phyloP scores from a whole-genome alignment of 2,329 filamentous ascomycete species.

The Paracoccidioides brasiliensis region DNA sequence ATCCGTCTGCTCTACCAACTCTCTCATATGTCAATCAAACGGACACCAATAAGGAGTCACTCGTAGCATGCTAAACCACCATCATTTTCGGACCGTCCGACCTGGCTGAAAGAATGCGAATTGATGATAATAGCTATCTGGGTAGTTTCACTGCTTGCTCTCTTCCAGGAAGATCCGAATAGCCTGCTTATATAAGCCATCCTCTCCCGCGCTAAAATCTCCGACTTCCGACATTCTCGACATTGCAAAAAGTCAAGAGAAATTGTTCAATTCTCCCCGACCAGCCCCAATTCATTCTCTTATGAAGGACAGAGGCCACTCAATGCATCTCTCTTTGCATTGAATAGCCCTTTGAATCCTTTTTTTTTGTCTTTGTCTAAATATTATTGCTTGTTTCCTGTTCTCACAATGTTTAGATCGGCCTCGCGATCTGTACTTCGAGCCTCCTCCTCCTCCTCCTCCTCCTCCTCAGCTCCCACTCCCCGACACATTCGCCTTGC shows the following conservation, averaged over 20 bases:
- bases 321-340: not conserved
- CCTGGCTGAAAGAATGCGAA: too few species aligned
- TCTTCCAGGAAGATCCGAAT: too few species aligned
- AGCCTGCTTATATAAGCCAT: not conserved
- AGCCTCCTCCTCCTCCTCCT: not conserved
- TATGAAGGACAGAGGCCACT: not conserved
- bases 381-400: not conserved
- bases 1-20: too few species aligned
- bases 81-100: too few species aligned
- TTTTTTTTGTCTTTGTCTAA: not conserved
- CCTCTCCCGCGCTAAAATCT: not conserved
- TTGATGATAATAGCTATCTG: too few species aligned
- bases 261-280: not conserved
- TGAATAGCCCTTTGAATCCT: not conserved
- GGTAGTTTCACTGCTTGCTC: too few species aligned
- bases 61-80: too few species aligned
- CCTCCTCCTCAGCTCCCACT: not conserved
- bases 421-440: slow-evolving; percentile 12
- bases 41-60: too few species aligned
- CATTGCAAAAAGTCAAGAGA: not conserved
- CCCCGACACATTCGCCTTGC: slow-evolving; percentile 8
- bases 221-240: not conserved
- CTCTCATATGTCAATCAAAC: too few species aligned
- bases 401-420: slow-evolving; percentile 13
- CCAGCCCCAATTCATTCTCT: not conserved